phyloP scores from a whole-genome alignment of 1,284 basidiomycete species.

The Xerocomus nothofagi region DNA sequence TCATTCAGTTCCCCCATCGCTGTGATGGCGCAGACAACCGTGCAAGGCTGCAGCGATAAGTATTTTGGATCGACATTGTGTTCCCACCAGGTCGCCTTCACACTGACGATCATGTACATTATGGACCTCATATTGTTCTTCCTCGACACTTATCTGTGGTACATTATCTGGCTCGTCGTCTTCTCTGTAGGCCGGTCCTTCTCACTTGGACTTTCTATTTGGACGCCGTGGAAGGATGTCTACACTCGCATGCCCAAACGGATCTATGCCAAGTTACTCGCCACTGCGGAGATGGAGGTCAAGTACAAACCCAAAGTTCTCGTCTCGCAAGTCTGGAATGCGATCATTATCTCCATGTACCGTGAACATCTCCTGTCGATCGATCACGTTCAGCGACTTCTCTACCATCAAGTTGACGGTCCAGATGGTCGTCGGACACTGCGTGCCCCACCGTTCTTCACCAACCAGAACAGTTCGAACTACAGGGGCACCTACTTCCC shows the following conservation, averaged over 20 bases:
- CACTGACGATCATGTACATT: slow-evolving; percentile 93
- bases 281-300: slow-evolving; percentile 93
- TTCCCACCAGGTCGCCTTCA: slow-evolving; percentile 86
- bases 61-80: slow-evolving; percentile 79
- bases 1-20: slow-evolving; percentile 90
- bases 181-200: slow-evolving; percentile 91
- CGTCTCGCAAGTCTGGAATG: slow-evolving; percentile 98
- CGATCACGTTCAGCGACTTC: slow-evolving; percentile 90
- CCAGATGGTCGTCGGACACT: slow-evolving; percentile 86
- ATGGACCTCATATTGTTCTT: slow-evolving; percentile 97
- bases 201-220: slow-evolving; percentile 87
- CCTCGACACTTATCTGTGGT: slow-evolving; percentile 97
- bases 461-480: slow-evolving; percentile 75
- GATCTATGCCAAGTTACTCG: slow-evolving; percentile 93
- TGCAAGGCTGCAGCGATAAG: slow-evolving; percentile 83
- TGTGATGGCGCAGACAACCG: slow-evolving; percentile 90
- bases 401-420: slow-evolving; percentile 91
- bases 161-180: slow-evolving; percentile 94
- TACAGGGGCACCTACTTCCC: slow-evolving; percentile 89
- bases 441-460: slow-evolving; percentile 94
- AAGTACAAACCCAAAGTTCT: slow-evolving; percentile 98
- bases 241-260: slow-evolving; percentile 94
- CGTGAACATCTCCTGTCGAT: slow-evolving; percentile 94
- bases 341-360: slow-evolving; percentile 98
- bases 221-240: slow-evolving; percentile 97